Evolutionary conservation across 805 yeast genomes (phyloP).

Genomic region (Zygoascus biomembranicola): DNA sequence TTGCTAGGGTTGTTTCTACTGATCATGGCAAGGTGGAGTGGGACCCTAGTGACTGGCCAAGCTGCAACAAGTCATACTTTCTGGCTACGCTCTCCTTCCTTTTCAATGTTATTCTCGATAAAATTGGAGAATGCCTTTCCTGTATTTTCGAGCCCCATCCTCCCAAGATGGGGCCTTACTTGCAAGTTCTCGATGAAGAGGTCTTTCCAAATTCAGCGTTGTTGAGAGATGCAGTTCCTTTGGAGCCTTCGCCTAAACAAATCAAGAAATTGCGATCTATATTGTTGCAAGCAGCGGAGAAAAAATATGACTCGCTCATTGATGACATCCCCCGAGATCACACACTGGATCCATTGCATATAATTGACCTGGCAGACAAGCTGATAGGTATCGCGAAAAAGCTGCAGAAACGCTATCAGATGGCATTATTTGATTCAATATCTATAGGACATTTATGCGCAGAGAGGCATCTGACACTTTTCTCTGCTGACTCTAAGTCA

Average conservation of each 20-base stretch:
- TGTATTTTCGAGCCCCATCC: conserved; percentile 34
- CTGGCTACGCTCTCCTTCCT: conserved; percentile 36
- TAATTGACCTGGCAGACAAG: conserved; percentile 47
- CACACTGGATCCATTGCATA: conserved; percentile 45
- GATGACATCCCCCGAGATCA: conserved; percentile 52
- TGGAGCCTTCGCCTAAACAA: conserved; percentile 40
- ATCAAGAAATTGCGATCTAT: conserved; percentile 27
- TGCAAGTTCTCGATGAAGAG: conserved; percentile 42
- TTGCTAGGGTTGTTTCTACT: conserved; percentile 22
- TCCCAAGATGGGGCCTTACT: conserved; percentile 51
- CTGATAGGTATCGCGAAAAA: conserved; percentile 42
- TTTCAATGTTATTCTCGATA: conserved; percentile 39
- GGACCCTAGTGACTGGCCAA: conserved; percentile 33
- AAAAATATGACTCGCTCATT: conserved; percentile 36
- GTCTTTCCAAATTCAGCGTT: conserved; percentile 39
- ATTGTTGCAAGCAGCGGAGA: conserved; percentile 32
- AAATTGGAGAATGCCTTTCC: conserved; percentile 36
- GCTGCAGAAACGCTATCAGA: conserved; percentile 52
- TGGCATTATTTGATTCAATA: conserved; percentile 52
- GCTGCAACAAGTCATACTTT: conserved; percentile 46
- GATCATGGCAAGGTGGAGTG: conserved; percentile 19
- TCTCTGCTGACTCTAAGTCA: conserved; percentile 28
- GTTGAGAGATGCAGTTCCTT: conserved; percentile 29
- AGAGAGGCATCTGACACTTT: conserved; percentile 24
- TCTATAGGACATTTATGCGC: conserved; percentile 36